Percentiles rank a stretch among this genome's conserved stretches.
phyloP scores from a whole-genome alignment of 768 basidiomycete species.

The Auriscalpium microsporum region DNA sequence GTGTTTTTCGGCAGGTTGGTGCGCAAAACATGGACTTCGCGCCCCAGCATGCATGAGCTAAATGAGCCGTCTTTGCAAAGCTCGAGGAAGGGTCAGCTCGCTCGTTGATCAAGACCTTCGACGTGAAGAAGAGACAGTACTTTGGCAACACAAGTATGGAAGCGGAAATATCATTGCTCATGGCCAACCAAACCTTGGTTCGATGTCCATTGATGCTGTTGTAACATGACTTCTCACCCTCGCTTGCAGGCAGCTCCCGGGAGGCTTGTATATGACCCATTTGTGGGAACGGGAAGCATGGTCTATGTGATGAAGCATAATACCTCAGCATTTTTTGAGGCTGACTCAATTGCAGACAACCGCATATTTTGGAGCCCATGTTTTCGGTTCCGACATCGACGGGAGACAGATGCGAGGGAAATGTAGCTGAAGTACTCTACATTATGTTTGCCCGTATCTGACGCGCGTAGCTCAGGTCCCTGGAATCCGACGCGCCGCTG shows the following conservation, averaged over 20 bases:
- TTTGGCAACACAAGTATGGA: conserved; percentile 99
- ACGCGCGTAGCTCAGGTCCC: conserved; percentile 33
- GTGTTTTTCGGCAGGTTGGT: conserved; percentile 88
- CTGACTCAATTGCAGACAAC: conserved; percentile 44
- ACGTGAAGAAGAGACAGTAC: conserved; percentile 83
- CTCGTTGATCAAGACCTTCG: conserved; percentile 56
- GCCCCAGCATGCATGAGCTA: background rate
- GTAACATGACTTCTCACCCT: background rate
- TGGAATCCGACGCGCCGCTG: conserved; percentile 73
- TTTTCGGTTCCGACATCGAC: conserved; percentile 93
- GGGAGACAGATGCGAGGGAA: conserved; percentile 96
- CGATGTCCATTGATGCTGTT: conserved; percentile 6
- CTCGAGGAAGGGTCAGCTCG: conserved; percentile 61
- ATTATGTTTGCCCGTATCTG: background rate
- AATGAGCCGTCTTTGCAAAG: conserved; percentile 25
- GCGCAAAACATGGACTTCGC: conserved; percentile 23
- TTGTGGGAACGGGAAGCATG: conserved; percentile 90
- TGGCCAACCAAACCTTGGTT: conserved; percentile 94
- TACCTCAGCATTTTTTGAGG: background rate
- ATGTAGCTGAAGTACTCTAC: conserved; percentile 34
- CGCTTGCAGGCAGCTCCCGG: conserved; percentile 67
- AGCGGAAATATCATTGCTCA: conserved; percentile 86
- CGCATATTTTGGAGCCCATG: conserved; percentile 79
- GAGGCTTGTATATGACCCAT: conserved; percentile 91
- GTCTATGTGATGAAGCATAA: conserved; percentile 51